phyloP scores from a whole-genome alignment of 225 moss, liverwort and hornwort genomes.

The Bryoerythrophyllum caledonicum region DNA sequence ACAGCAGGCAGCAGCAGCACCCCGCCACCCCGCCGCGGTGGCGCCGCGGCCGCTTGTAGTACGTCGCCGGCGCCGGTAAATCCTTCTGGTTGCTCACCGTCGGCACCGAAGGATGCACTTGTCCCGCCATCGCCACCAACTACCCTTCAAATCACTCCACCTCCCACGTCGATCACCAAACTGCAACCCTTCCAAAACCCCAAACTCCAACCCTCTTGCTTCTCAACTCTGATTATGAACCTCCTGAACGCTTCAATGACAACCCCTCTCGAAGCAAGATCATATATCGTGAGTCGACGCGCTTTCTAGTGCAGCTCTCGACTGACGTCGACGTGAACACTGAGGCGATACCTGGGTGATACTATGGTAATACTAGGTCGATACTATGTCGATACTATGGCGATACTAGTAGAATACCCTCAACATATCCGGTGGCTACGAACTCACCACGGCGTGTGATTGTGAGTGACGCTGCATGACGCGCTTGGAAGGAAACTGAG shows the following conservation, averaged over 20 bases:
- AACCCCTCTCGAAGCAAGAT: no score
- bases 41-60: conserved; percentile 27
- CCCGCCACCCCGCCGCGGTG: conserved; percentile 35
- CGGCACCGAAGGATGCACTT: conserved; percentile 47
- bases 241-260: neutral
- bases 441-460: no score
- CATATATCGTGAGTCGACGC: neutral
- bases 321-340: no score
- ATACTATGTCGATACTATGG: no score
- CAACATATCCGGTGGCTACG: no score
- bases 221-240: neutral
- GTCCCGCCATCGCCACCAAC: conserved; percentile 36
- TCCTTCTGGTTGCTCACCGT: conserved; percentile 20
- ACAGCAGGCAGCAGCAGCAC: conserved; percentile 45
- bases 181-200: neutral
- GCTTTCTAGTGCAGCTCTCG: neutral
- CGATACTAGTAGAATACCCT: no score
- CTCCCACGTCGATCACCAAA: neutral
- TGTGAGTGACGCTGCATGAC: neutral
- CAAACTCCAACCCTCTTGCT: neutral
- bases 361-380: no score
- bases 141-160: neutral
- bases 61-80: conserved; percentile 45
- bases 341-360: no score
- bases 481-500: neutral